Percentiles rank a stretch among this genome's conserved stretches.
phyloP scores from a whole-genome alignment of 2,329 filamentous ascomycete genomes.

The Rutstroemia sp. region DNA sequence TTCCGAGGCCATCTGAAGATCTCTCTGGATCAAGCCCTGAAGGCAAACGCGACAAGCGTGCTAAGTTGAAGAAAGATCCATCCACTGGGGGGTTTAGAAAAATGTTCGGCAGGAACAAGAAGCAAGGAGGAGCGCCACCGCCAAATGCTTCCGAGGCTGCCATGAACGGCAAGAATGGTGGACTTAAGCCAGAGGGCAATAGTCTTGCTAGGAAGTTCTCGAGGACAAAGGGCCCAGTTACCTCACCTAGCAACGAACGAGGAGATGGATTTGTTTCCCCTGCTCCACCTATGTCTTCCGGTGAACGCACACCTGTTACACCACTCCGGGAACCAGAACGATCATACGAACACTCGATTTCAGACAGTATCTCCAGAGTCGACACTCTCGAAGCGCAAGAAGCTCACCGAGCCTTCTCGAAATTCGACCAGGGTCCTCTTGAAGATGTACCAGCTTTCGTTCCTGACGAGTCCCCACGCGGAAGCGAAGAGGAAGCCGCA shows the following conservation, averaged over 20 bases:
- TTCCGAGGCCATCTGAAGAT: constrained; percentile 20
- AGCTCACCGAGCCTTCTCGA: constrained; percentile 52
- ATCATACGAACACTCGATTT: constrained; percentile 38
- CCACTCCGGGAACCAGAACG: constrained; percentile 30
- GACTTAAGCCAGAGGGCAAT: constrained; percentile 23
- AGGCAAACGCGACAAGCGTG: constrained; percentile 34
- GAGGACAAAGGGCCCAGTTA: constrained; percentile 30
- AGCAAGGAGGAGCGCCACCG: constrained; percentile 24
- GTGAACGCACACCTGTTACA: constrained; percentile 21
- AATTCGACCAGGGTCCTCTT: constrained; percentile 85
- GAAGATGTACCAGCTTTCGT: constrained; percentile 79
- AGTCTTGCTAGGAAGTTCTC: constrained; percentile 34
- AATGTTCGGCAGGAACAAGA: constrained; percentile 52
- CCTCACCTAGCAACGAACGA: constrained; percentile 13
- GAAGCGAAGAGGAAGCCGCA: constrained; percentile 35
- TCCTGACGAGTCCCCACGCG: constrained; percentile 37
- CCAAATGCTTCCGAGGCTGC: constrained; percentile 10
- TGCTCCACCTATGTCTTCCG: constrained; percentile 26
- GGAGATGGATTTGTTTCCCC: constrained; percentile 23
- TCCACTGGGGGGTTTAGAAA: constrained; percentile 47
- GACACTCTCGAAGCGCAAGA: constrained; percentile 52
- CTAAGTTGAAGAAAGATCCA: constrained; percentile 43
- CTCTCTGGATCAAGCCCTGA: constrained; percentile 35
- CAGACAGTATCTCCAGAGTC: constrained; percentile 49
- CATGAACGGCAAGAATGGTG: constrained; percentile 30